Percentiles rank a stretch among this genome's conserved stretches.
These are phyloP conservation scores for Pichia occidentalis DNA, from an alignment of 805 yeast species.

Conservation along the genomic window DNA sequence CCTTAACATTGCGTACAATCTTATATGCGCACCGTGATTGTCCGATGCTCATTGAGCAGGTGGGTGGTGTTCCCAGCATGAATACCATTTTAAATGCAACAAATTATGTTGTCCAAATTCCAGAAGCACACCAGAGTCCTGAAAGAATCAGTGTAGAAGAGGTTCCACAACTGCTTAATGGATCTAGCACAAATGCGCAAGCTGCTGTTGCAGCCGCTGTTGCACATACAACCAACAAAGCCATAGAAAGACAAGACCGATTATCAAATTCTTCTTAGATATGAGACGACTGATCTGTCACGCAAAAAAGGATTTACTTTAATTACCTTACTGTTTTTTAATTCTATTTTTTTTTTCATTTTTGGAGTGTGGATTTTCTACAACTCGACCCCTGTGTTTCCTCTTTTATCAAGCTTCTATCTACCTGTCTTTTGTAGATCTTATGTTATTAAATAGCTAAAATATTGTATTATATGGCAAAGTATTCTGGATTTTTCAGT, in stretches of 20 bases:
- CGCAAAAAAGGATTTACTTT: too few species aligned
- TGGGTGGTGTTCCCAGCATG: conserved; percentile 42
- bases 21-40: conserved; percentile 48
- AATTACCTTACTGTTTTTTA: too few species aligned
- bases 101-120: conserved; percentile 22
- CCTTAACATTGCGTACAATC: conserved; percentile 42
- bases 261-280: conserved; percentile 6
- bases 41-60: conserved; percentile 32
- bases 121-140: conserved; percentile 13
- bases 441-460: too few species aligned
- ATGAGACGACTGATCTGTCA: too few species aligned
- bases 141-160: conserved; percentile 4
- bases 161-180: conserved; percentile 13
- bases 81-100: conserved; percentile 34
- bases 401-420: too few species aligned
- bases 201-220: conserved; percentile 26
- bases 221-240: conserved; percentile 22
- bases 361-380: too few species aligned
- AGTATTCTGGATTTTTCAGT: too few species aligned
- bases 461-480: too few species aligned
- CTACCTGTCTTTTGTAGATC: too few species aligned
- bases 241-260: conserved; percentile 18
- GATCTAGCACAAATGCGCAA: conserved; percentile 14
- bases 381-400: too few species aligned
- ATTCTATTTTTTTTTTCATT: background rate